A percentile compares a stretch with the other conserved stretches of the same genome.
phyloP scores from a whole-genome alignment of 1,284 basidiomycete species.

The Hypsizygus ulmarius region DNA sequence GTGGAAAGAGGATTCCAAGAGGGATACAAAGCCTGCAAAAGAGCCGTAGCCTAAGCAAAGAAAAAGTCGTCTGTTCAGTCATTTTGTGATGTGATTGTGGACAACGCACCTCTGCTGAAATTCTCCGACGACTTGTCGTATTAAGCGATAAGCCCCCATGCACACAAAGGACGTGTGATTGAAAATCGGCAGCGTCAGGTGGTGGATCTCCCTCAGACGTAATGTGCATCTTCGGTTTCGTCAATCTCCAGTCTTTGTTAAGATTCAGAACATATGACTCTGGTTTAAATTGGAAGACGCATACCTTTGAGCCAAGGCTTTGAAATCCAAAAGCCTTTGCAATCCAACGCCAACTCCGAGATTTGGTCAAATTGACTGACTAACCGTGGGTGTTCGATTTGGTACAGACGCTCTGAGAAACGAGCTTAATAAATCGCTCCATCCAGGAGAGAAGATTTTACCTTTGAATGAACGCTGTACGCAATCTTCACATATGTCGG shows the following conservation, averaged over 20 bases:
- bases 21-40: slow-evolving; percentile 61
- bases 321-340: slow-evolving; percentile 68
- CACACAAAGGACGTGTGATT: slow-evolving; percentile 62
- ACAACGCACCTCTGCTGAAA: slow-evolving; percentile 52
- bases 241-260: slow-evolving; percentile 63
- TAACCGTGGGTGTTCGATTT: slow-evolving; percentile 57
- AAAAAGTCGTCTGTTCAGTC: slow-evolving; percentile 4
- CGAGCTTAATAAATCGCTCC: slow-evolving; percentile 1
- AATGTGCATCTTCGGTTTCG: slow-evolving; percentile 73
- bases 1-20: slow-evolving; percentile 57
- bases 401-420: slow-evolving; percentile 61
- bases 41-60: slow-evolving; percentile 45
- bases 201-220: slow-evolving; percentile 53
- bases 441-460: slow-evolving; percentile 23
- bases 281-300: slow-evolving; percentile 8
- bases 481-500: slow-evolving; percentile 63
- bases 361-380: slow-evolving; percentile 58
- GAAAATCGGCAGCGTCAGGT: slow-evolving; percentile 58
- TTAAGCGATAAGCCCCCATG: slow-evolving; percentile 61
- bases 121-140: slow-evolving; percentile 51
- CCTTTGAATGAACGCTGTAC: slow-evolving; percentile 59
- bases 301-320: slow-evolving; percentile 74
- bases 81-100: background rate
- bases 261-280: slow-evolving; percentile 2
- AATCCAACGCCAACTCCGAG: slow-evolving; percentile 40